Conservation (phyloP, 139 green algal genomes). For the Picochlorum sp. region DNA sequence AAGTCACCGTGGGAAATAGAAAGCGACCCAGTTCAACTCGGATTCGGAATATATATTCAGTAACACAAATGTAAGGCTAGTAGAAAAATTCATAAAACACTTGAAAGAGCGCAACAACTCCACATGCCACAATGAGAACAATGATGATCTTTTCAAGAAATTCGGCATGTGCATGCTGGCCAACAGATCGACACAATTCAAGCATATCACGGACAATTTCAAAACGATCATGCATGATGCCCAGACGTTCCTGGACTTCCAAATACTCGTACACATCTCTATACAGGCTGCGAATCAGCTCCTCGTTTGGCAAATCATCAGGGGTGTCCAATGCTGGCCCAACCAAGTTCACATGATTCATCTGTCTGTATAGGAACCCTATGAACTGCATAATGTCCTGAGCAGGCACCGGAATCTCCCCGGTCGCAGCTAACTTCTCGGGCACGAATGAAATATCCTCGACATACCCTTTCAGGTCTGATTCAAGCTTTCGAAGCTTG, state of each 20-base stretch:
- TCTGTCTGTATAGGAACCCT: slow-evolving; percentile 56
- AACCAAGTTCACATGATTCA: slow-evolving; percentile 51
- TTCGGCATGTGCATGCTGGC: slow-evolving; percentile 43
- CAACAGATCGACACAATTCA: slow-evolving; percentile 40
- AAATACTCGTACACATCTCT: slow-evolving; percentile 28
- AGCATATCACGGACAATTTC: slow-evolving; percentile 67
- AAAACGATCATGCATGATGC: slow-evolving; percentile 42
- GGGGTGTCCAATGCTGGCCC: slow-evolving; percentile 45
- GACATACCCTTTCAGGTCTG: slow-evolving; percentile 56
- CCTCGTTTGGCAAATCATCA: slow-evolving; percentile 49
- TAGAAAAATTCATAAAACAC: background rate
- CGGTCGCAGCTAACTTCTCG: slow-evolving; percentile 32
- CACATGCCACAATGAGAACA: slow-evolving; percentile 23
- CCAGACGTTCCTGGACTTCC: slow-evolving; percentile 8
- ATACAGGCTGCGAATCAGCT: slow-evolving; percentile 63
- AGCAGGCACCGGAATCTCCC: slow-evolving; percentile 14
- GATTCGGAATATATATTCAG: slow-evolving; percentile 51
- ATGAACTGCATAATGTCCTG: slow-evolving; percentile 45
- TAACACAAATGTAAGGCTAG: slow-evolving; percentile 6
- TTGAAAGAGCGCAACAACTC: slow-evolving; percentile 13
- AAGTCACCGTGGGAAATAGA: slow-evolving; percentile 60
- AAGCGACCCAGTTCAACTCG: slow-evolving; percentile 58
- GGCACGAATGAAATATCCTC: slow-evolving; percentile 43
- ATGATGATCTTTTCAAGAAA: slow-evolving; percentile 55
- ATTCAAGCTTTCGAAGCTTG: slow-evolving; percentile 70